A percentile compares a stretch with the other conserved stretches of the same genome.
These are phyloP conservation scores for Jimgerdemannia lactiflua DNA, from an alignment of 192 early-diverging fungal genomes.

Conservation along the genomic window DNA sequence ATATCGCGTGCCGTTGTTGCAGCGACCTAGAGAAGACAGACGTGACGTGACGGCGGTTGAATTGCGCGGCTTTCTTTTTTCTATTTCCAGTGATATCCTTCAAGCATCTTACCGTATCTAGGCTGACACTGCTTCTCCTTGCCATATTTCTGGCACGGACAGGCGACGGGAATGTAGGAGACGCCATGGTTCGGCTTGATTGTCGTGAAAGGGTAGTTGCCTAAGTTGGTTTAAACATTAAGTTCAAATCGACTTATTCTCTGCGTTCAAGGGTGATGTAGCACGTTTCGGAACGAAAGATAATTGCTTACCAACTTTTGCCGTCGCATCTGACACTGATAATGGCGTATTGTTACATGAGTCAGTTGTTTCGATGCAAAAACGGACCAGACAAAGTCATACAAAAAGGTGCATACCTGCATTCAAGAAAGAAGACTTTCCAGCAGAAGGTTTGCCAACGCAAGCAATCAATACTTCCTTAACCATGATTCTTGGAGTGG, in stretches of 20 bases:
- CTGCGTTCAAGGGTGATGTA: not conserved
- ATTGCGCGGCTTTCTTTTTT: not conserved
- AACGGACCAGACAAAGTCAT: not conserved
- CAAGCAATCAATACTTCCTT: constrained; percentile 61
- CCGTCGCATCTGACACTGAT: constrained; percentile 71
- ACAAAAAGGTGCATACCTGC: constrained; percentile 36
- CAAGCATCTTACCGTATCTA: constrained; percentile 52
- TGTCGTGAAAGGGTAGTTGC: constrained; percentile 83
- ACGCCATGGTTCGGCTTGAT: constrained; percentile 83
- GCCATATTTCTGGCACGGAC: constrained; percentile 61
- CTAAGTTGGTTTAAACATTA: not conserved
- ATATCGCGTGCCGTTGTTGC: constrained; percentile 57
- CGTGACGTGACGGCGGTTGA: not conserved
- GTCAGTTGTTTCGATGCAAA: not conserved
- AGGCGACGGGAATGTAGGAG: constrained; percentile 68
- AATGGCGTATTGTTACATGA: not conserved
- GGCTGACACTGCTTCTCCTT: constrained; percentile 60
- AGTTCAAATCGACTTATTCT: too few relatives aligned
- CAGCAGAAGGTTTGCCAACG: constrained; percentile 76
- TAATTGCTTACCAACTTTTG: constrained; percentile 64
- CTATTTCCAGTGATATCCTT: not conserved
- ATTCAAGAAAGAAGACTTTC: constrained; percentile 82
- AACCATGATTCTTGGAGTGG: constrained; percentile 15
- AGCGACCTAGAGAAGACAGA: constrained; percentile 41
- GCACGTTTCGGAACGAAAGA: not conserved